phyloP scores from a whole-genome alignment of 2,329 filamentous ascomycete genomes.

The Myriangium duriaei region DNA sequence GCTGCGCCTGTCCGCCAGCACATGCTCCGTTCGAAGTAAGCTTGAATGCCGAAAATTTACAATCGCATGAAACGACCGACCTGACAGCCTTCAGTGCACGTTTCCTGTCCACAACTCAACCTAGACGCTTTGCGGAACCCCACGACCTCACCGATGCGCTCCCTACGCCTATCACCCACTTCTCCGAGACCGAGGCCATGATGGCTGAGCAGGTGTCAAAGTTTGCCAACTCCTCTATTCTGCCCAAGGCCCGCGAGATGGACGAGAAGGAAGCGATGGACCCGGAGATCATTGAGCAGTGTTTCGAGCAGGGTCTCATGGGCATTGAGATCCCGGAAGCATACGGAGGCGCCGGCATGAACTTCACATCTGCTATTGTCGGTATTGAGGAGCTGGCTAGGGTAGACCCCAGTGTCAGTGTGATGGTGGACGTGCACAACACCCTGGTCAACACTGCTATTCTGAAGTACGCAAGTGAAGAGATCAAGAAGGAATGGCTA shows the following conservation, averaged over 20 bases:
- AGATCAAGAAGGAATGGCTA: constrained; percentile 73
- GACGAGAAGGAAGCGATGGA: constrained; percentile 96
- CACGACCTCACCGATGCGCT: constrained; percentile 60
- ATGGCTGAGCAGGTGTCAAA: constrained; percentile 86
- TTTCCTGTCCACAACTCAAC: constrained; percentile 31
- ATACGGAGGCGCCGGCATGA: constrained; percentile 94
- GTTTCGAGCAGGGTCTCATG: constrained; percentile 97
- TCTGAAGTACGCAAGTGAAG: constrained; percentile 67
- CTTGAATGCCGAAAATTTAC: neutral
- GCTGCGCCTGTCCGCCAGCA: constrained; percentile 8
- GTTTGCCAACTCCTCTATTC: constrained; percentile 78
- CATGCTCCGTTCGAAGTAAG: constrained; percentile 1
- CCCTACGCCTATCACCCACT: constrained; percentile 83
- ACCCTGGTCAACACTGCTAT: constrained; percentile 92
- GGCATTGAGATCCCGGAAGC: constrained; percentile 95
- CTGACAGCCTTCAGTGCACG: constrained; percentile 15
- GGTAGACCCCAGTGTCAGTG: constrained; percentile 87
- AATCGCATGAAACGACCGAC: neutral
- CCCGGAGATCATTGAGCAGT: constrained; percentile 69
- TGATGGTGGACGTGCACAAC: constrained; percentile 95
- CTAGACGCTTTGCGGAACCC: constrained; percentile 24
- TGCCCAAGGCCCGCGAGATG: constrained; percentile 91
- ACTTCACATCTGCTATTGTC: constrained; percentile 92
- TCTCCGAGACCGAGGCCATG: constrained; percentile 77
- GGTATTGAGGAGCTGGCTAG: constrained; percentile 93